These are phyloP conservation scores for Penicillium polonicum DNA, from an alignment of 2,329 filamentous ascomycete species.

Conservation along the genomic window DNA sequence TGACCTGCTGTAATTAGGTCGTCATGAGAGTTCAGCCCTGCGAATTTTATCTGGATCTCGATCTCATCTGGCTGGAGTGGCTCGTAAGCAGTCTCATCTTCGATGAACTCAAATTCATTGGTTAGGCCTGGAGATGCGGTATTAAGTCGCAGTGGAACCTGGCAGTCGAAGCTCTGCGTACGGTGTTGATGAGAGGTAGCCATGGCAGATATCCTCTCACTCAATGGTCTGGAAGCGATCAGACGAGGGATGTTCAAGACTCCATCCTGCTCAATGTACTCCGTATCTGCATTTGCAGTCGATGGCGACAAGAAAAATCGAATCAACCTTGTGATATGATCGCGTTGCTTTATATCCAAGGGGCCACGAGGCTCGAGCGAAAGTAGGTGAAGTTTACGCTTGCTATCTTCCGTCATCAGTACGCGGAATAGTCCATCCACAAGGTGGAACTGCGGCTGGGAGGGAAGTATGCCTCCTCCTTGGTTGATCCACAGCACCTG, in stretches of 20 bases:
- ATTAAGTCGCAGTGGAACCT: neutral
- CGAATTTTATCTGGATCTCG: slow-evolving; percentile 4
- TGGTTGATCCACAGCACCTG: neutral
- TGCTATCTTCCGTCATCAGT: neutral
- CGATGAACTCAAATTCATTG: slow-evolving; percentile 4
- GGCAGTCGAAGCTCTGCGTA: neutral
- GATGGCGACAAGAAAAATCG: neutral
- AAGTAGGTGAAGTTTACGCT: neutral
- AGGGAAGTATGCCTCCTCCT: neutral
- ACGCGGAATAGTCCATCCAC: neutral
- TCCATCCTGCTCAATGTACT: neutral
- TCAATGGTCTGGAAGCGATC: neutral
- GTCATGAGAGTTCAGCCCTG: slow-evolving; percentile 34
- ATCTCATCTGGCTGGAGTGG: slow-evolving; percentile 6
- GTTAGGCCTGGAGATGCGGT: neutral
- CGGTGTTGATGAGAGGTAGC: neutral
- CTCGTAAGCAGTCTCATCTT: neutral
- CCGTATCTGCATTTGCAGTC: neutral
- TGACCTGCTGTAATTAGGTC: slow-evolving; percentile 29
- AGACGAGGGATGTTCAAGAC: neutral
- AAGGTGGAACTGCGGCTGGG: neutral
- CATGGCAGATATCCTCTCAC: neutral
- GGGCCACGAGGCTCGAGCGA: neutral
- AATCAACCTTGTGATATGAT: neutral
- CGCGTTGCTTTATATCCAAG: neutral